Percentiles rank a stretch among this genome's conserved stretches.
These are phyloP conservation scores for Metarhizium album DNA, from an alignment of 2,329 filamentous ascomycete species.

Conservation along the genomic window DNA sequence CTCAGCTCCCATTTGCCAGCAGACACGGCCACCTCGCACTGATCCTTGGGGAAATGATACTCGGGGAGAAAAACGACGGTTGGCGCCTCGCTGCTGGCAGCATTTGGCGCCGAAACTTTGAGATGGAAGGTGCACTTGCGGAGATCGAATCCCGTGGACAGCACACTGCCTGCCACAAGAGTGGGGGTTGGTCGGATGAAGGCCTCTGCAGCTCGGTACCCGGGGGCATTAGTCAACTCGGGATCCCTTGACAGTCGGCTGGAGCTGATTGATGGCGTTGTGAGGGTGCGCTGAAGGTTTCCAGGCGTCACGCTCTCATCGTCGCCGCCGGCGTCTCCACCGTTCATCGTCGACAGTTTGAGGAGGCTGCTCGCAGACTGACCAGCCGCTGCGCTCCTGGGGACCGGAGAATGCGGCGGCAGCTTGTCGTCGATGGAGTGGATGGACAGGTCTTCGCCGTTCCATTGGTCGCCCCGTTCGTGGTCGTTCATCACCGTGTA, in stretches of 20 bases:
- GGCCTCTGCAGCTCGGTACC: conserved; percentile 84
- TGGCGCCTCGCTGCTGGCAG: conserved; percentile 52
- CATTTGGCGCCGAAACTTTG: conserved; percentile 48
- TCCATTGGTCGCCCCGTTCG: conserved; percentile 87
- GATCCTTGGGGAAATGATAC: conserved; percentile 77
- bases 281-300: conserved; percentile 66
- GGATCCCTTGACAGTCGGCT: conserved; percentile 39
- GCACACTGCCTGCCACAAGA: conserved; percentile 58
- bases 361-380: conserved; percentile 34
- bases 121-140: conserved; percentile 68
- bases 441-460: conserved; percentile 92
- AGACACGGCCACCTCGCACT: conserved; percentile 62
- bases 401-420: conserved; percentile 41
- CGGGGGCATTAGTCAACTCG: conserved; percentile 52
- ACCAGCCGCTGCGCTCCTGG: conserved; percentile 27
- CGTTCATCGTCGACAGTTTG: conserved; percentile 15
- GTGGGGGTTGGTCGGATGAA: conserved; percentile 81
- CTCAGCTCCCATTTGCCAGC: conserved; percentile 87
- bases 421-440: conserved; percentile 71
- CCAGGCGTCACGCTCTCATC: conserved; percentile 56
- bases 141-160: conserved; percentile 71
- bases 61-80: conserved; percentile 82
- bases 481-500: conserved; percentile 81
- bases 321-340: conserved; percentile 32
- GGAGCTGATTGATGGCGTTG: conserved; percentile 55